phyloP scores from a whole-genome alignment of 1,284 basidiomycete genomes.

The Amylostereum areolatum region DNA sequence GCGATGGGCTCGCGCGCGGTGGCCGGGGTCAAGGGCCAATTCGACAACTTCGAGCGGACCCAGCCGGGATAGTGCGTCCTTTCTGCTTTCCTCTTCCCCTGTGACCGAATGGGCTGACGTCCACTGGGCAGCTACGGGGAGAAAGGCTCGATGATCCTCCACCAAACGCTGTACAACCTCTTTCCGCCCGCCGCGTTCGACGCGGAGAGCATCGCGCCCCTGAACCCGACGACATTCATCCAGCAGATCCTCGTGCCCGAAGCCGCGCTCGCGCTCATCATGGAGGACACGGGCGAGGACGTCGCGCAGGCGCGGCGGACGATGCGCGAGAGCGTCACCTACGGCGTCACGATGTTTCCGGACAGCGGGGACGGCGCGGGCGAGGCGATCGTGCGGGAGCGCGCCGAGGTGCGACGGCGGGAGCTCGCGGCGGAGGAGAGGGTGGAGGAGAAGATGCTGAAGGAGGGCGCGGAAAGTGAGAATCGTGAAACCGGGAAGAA shows the following conservation, averaged over 20 bases:
- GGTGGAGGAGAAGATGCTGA: conserved; percentile 30
- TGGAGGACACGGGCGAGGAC: conserved; percentile 52
- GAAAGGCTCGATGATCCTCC: conserved; percentile 69
- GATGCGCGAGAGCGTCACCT: conserved; percentile 67
- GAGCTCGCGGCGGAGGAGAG: conserved; percentile 56
- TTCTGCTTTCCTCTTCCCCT: conserved; percentile 7
- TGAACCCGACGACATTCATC: conserved; percentile 66
- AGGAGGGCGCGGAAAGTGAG: conserved; percentile 12
- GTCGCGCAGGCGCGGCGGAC: conserved; percentile 42
- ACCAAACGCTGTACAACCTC: conserved; percentile 67
- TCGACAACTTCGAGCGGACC: conserved; percentile 66
- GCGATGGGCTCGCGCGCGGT: conserved; percentile 58
- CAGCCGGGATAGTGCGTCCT: conserved; percentile 78
- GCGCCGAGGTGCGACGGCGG: conserved; percentile 52
- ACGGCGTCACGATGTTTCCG: conserved; percentile 77
- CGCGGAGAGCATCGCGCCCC: conserved; percentile 45
- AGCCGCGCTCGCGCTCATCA: conserved; percentile 63
- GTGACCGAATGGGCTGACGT: conserved; percentile 3
- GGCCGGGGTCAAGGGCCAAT: conserved; percentile 63
- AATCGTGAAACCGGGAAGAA: no score
- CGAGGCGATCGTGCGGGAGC: conserved; percentile 54
- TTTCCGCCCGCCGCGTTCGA: conserved; percentile 61
- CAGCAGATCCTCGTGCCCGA: conserved; percentile 72
- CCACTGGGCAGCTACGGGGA: conserved; percentile 64
- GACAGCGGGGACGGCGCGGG: conserved; percentile 21